Evolutionary conservation across 2,329 filamentous ascomycete species (phyloP).

Genomic region (Ophiocordyceps camponoti-saundersi): DNA sequence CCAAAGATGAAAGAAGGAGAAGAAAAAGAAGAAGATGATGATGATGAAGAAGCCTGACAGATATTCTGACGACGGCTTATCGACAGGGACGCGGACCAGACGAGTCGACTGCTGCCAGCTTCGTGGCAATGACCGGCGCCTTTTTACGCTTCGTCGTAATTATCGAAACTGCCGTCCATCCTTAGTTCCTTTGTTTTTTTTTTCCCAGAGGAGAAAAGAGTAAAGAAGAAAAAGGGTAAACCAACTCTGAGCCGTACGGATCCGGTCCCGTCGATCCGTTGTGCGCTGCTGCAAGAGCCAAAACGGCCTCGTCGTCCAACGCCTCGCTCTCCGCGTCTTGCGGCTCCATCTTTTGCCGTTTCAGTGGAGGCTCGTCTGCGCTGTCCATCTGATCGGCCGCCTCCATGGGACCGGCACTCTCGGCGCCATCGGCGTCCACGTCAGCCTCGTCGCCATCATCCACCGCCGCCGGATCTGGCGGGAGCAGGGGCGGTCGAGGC

Average conservation of each 20-base stretch:
- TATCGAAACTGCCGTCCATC: conserved; percentile 15
- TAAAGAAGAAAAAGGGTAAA: neutral
- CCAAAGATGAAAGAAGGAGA: too few species aligned
- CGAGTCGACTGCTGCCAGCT: neutral
- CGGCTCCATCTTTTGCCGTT: conserved; percentile 20
- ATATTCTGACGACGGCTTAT: too few species aligned
- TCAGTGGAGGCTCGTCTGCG: conserved; percentile 18
- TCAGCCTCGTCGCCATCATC: neutral
- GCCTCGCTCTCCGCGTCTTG: conserved; percentile 16
- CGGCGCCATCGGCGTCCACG: conserved; percentile 2
- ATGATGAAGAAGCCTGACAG: too few species aligned
- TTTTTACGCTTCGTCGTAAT: conserved; percentile 21
- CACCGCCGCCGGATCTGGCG: neutral
- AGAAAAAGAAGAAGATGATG: too few species aligned
- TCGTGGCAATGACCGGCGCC: neutral
- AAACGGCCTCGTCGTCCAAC: conserved; percentile 29
- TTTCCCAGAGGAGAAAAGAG: neutral
- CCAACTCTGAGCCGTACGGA: conserved; percentile 26
- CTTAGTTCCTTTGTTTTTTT: neutral
- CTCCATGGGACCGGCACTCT: conserved; percentile 1
- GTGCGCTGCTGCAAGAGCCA: conserved; percentile 29
- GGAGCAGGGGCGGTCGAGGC: neutral
- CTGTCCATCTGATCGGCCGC: conserved; percentile 7
- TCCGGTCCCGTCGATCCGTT: conserved; percentile 19
- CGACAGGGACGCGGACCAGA: too few species aligned